Base-by-base conservation (phyloP, 2,329 filamentous ascomycete genomes). In the Colletotrichum lindemuthianum region DNA sequence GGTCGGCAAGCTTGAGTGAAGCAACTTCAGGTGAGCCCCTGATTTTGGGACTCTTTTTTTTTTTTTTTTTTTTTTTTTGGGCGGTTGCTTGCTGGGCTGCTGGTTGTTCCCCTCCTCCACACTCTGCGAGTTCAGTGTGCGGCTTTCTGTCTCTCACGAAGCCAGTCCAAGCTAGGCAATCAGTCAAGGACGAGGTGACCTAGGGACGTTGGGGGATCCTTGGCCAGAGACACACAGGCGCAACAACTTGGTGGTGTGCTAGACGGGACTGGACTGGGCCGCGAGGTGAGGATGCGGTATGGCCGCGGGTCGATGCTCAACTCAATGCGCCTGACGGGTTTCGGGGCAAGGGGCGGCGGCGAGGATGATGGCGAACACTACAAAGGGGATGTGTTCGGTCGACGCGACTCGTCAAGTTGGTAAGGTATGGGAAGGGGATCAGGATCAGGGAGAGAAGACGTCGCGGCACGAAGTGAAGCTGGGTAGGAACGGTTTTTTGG, bases 281-380 rank as follows among this genome's bases (percentile, higher is more conserved):
- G 44, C 34, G 59, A 15, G 24, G 24, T 37, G 34, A 10, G 53
- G 16, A 41, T 40, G 50, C 39, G 61, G 59, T 65, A 49, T 55
- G 53, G 53, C 49, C 47, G 34, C 48, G 49, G 60, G 59, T 66
- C 63, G 44, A 53, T 66, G 59, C 60, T 66, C 54, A 66, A 64
- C 63, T 63, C 54, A 64, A 64, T 64, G 63, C 60, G 63, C 63
- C 63, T 66, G 63, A 40, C 60, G 59, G 59, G 63, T 64, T 66
- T 66, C 53, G 63, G 58, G 50, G 49, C 48, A 48, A 45, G 60
- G 60, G 55, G 40, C 43, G 60, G 49, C 51, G 49, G 47, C 58
- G 48, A 44, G 43, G 37, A 15, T 36, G 59, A n/a, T n/a, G n/a
- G n/a, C 13, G n/a, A 45, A 16, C 9, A 15, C 34, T 24, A 53